These are phyloP conservation scores for Corymbia maculata DNA, from an alignment of 345 rosid species.

Conservation along the genomic window DNA sequence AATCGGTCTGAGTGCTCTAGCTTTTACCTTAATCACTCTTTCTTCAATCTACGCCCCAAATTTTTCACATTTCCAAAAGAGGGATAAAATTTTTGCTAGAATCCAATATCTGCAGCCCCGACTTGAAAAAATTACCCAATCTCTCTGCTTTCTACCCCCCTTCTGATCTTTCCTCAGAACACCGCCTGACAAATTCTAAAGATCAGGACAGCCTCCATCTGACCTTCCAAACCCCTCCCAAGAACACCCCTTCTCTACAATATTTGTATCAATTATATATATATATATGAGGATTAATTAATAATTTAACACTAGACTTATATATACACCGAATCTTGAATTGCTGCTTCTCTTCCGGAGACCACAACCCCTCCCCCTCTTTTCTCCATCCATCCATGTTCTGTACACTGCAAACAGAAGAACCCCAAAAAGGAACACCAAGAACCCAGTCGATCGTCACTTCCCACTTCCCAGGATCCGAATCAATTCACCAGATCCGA, in stretches of 20 bases:
- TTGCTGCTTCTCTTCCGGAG: background rate
- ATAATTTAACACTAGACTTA: background rate
- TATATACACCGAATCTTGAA: background rate
- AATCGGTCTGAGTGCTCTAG: background rate
- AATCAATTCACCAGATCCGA: constrained; percentile 52
- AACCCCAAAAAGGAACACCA: background rate
- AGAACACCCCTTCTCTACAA: background rate
- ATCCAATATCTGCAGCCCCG: background rate
- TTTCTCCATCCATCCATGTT: background rate
- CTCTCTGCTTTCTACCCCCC: background rate
- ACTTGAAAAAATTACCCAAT: background rate
- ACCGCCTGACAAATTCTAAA: background rate
- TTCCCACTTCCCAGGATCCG: background rate
- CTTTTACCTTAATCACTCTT: background rate
- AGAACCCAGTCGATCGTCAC: background rate
- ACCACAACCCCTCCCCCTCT: background rate
- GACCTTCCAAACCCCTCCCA: background rate
- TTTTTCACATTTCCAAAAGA: background rate
- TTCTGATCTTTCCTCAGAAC: background rate
- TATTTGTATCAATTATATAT: background rate
- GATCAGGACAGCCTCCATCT: background rate
- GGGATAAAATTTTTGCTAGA: background rate
- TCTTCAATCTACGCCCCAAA: background rate
- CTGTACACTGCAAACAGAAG: background rate
- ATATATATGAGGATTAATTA: background rate